phyloP scores from a whole-genome alignment of 2,329 filamentous ascomycete species.

The Apiospora rasikravindrae region DNA sequence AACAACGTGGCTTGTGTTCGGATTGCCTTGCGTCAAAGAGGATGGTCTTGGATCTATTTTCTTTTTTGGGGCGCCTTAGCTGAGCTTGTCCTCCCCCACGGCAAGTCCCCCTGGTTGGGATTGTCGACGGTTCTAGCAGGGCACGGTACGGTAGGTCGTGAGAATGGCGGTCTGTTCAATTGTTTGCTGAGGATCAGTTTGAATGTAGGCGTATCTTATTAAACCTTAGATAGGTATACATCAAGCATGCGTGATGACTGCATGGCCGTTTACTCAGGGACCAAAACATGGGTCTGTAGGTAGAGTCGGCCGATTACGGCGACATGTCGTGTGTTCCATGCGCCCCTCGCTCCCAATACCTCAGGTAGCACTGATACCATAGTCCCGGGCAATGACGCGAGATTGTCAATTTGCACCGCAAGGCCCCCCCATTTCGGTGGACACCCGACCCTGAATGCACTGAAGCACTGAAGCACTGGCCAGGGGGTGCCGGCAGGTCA shows the following conservation, averaged over 20 bases:
- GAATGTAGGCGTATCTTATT: not conserved
- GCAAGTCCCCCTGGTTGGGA: not conserved
- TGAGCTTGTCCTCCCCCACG: not conserved
- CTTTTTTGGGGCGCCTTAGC: not conserved
- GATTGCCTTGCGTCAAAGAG: not conserved
- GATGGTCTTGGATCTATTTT: not conserved
- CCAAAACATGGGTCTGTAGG: too few relatives aligned
- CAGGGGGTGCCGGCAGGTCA: not conserved
- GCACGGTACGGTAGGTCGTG: not conserved
- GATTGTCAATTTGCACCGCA: not conserved
- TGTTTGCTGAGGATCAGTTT: not conserved
- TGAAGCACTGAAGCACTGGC: constrained; percentile 2
- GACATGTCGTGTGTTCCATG: not conserved
- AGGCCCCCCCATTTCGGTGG: constrained; percentile 1
- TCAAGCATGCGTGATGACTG: not conserved
- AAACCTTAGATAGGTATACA: not conserved
- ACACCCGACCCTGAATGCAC: not conserved
- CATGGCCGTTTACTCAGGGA: not conserved
- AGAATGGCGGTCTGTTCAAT: not conserved
- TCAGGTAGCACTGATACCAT: constrained; percentile 1
- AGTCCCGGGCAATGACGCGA: constrained; percentile 12
- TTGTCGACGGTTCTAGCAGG: not conserved
- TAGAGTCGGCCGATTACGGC: constrained; percentile 1
- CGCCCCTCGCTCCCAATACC: not conserved
- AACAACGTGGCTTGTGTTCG: constrained; percentile 6